Evolutionary conservation across 1,284 basidiomycete species (phyloP).

Genomic region (Ganoderma meredithae): DNA sequence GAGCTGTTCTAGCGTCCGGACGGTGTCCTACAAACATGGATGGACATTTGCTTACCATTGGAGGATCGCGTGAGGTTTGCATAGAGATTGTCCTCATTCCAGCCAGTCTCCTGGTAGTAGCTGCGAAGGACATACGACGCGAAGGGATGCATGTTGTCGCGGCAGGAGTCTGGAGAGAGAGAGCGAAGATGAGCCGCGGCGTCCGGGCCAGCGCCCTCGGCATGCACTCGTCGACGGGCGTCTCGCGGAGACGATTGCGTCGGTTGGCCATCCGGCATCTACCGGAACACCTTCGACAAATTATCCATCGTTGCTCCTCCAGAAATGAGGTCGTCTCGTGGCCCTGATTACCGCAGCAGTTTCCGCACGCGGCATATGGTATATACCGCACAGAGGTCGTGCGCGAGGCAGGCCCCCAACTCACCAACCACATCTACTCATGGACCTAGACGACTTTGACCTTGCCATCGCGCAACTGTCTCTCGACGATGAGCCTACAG

Average conservation of each 20-base stretch:
- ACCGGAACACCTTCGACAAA: constrained; percentile 18
- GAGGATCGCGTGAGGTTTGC: constrained; percentile 91
- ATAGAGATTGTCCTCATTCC: constrained; percentile 97
- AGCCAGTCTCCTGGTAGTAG: constrained; percentile 91
- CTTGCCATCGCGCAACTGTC: constrained; percentile 23
- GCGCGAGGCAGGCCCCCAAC: neutral
- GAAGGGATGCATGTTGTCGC: constrained; percentile 75
- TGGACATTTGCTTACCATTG: constrained; percentile 63
- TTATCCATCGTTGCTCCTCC: neutral
- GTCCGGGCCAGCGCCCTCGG: constrained; percentile 2
- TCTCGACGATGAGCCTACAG: constrained; percentile 17
- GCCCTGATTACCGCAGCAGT: neutral
- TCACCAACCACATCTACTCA: constrained; percentile 17
- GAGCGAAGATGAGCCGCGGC: neutral
- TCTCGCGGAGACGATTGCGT: constrained; percentile 1
- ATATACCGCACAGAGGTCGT: neutral
- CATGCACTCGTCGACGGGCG: neutral
- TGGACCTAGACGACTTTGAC: constrained; percentile 46
- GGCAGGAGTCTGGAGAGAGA: neutral
- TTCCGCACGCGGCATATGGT: neutral
- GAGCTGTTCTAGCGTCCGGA: constrained; percentile 55
- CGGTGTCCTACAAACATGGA: constrained; percentile 25
- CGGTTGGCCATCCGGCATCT: constrained; percentile 16
- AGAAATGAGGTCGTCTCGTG: neutral
- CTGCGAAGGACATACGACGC: constrained; percentile 87